Base-by-base conservation (phyloP, 2,329 filamentous ascomycete species). In the Akanthomyces lecanii region DNA sequence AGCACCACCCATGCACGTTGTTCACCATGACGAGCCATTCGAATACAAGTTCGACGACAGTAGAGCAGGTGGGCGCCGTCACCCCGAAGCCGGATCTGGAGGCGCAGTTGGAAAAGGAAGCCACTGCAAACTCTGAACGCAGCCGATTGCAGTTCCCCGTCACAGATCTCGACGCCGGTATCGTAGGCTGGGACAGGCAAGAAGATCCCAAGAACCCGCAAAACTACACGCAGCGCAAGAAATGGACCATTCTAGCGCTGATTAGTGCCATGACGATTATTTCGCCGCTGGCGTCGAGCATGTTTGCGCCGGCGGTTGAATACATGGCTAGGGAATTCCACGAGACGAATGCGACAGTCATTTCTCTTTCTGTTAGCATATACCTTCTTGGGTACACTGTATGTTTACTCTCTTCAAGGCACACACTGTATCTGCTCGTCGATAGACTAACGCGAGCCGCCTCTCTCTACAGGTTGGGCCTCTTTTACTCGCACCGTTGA, bases 171-270 rank as follows among this genome's bases (percentile, higher is more conserved):
- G 21, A 62, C 28, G 28, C 12, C 2, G 51, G 51, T 30, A 21
- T 73, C 44, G 79, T 90, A 30, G 86, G 89, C 69, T 90, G 87
- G 75, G 81, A 83, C 38, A 81, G 71, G 7, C 69, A 80, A 5
- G 76, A 84, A 65, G 86, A 88, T 66, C 78, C 78, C 12, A 76
- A 79, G 12, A 87, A 90, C 67, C 88, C 89, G 0, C 79, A 82
- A 63, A 89, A 89, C 69, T 91, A 88, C 86, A 73, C 82, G 0
- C 70, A 85, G 57, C 76, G 73, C 67, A 75, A 74, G 65, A 75
- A 75, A 38, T 63, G 62, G 62, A 42, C 33, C 42, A 69, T 68
- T 33, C 44, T 73, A 8, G 70, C 69, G 2, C 71, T 76, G 12
- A 71, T 73, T 74, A 42, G 71, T 63, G 72, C 71, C 57, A 69